Evolutionary conservation across 768 basidiomycete species (phyloP).

Genomic region (Asterophora lycoperdoides): DNA sequence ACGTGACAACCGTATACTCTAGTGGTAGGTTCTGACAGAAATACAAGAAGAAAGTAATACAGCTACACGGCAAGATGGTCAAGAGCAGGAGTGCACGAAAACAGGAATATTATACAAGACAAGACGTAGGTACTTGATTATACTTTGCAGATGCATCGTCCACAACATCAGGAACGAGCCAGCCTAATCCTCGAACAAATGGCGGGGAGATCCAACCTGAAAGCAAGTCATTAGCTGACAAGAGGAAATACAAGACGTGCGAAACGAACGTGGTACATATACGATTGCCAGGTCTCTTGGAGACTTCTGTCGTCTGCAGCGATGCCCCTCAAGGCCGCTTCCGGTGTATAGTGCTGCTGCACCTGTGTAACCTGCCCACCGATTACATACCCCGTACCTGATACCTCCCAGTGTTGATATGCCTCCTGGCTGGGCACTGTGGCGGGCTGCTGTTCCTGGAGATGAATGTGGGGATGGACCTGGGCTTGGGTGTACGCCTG

Average conservation of each 20-base stretch:
- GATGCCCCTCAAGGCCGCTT: slow-evolving; percentile 40
- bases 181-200: slow-evolving; percentile 11
- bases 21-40: too few species aligned
- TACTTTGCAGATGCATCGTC: background rate
- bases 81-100: too few species aligned
- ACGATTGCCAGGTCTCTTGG: slow-evolving; percentile 69
- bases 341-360: slow-evolving; percentile 43
- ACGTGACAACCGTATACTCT: too few species aligned
- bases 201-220: slow-evolving; percentile 13
- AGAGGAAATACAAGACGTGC: background rate
- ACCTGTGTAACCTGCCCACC: slow-evolving; percentile 15
- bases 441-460: background rate
- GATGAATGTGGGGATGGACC: background rate
- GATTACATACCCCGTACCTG: slow-evolving; percentile 17
- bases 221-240: background rate
- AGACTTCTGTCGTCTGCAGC: slow-evolving; percentile 52
- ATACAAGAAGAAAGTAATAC: too few species aligned
- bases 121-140: too few species aligned
- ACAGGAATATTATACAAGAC: too few species aligned
- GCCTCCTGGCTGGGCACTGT: slow-evolving; percentile 7
- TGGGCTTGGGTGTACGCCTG: slow-evolving; percentile 3
- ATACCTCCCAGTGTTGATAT: slow-evolving; percentile 30
- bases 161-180: background rate
- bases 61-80: too few species aligned
- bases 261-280: slow-evolving; percentile 50